Evolutionary conservation across 2,329 filamentous ascomycete species (phyloP).

Genomic region (Kalaharituber pfeilii): DNA sequence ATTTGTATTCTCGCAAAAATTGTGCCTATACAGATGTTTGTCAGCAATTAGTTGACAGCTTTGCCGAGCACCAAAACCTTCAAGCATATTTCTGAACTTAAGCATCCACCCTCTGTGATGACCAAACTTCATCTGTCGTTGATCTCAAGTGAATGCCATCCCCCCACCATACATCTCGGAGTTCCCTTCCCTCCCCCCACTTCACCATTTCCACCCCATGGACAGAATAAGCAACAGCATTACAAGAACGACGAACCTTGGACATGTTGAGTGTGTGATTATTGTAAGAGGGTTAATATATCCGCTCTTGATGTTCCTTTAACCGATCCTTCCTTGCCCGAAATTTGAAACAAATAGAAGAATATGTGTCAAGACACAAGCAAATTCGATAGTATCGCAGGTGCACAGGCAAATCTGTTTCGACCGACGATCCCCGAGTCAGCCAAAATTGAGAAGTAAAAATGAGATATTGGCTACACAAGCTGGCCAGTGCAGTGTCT

Average conservation of each 20-base stretch:
- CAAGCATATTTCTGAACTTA: too few species aligned
- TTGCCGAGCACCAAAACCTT: not conserved
- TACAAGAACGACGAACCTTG: not conserved
- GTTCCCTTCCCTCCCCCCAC: not conserved
- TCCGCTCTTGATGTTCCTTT: not conserved
- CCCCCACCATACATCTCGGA: not conserved
- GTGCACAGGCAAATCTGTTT: not conserved
- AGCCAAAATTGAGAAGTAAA: too few species aligned
- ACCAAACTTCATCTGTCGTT: too few species aligned
- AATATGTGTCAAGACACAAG: not conserved
- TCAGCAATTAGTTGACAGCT: not conserved
- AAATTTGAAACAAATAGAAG: not conserved
- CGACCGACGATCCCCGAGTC: not conserved
- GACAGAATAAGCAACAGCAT: not conserved
- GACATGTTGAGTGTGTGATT: not conserved
- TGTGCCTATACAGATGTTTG: conserved; percentile 29
- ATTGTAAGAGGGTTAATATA: not conserved
- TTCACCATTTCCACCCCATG: not conserved
- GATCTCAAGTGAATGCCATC: too few species aligned
- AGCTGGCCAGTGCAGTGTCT: too few species aligned
- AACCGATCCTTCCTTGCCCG: not conserved
- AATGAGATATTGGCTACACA: too few species aligned
- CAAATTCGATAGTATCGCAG: not conserved
- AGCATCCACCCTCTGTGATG: not conserved
- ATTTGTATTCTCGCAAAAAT: conserved; percentile 83